Base-by-base conservation (phyloP, 495 filamentous ascomycete genomes). In the Penicillium riverlandense region DNA sequence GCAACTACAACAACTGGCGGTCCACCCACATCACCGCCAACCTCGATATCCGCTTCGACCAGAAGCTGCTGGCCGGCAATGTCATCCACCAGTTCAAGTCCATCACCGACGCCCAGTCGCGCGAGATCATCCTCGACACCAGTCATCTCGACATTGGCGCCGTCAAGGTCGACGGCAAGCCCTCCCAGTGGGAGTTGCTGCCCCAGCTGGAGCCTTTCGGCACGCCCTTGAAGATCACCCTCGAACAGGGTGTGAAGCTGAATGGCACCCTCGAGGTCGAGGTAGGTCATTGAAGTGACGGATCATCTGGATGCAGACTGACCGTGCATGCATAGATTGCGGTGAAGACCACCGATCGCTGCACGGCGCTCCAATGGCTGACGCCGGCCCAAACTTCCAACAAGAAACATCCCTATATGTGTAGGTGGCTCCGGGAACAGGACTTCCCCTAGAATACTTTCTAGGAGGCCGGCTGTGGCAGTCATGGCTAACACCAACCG, bases 361-460 rank as follows among this genome's bases (percentile, higher is more conserved):
- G 91, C 62, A 95, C 90, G 7, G 91, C 90, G 0, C 72, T 96
- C 38, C 90, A 95, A 66, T 97, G 91, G 91, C 70, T 97, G 63
- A 88, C 82, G 0, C 85, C 88, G 7, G 82, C 83, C 15, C 91
- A 98, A 70, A 96, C 91, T 4, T 85, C 83, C 37, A 95, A 92
- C 72, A 88, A 86, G 63, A 90, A 90, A 54, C 83, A 88, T 52
- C 91, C 91, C 7, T 96, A 96, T 60, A 92, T 96, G 82, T 96
- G 78, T 80, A 69, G 51, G 73, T 61, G 32, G 32, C 32, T 34
- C 32, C 32, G 32, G 22, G 22, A 2, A 22, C 22, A 22, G 4
- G 15, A 16, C 15, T 16, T 16, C 4, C 15, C 22, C 4, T 3
- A 6, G 22, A 22, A 22, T 6, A 6, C 22, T 22, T 22, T 6